Evolutionary conservation across 2,329 filamentous ascomycete genomes (phyloP), one percentile per base, ranked within the genome.

Genomic region (Verticillium albo-atrum): DNA sequence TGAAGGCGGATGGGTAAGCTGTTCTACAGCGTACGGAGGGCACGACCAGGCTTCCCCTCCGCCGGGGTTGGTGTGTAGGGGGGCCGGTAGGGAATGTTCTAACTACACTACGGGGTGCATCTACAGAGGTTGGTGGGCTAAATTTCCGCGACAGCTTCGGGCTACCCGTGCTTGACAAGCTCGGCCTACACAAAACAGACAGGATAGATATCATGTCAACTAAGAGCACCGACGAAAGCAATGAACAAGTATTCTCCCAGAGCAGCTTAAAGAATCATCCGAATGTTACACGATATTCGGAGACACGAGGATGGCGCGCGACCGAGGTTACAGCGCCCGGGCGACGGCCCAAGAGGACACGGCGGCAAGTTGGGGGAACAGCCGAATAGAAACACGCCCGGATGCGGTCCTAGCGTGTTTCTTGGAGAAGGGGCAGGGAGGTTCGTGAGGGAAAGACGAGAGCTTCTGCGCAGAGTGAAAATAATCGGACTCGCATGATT

Each of bases 401-500:
- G 42, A 1, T 23, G 42, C 25, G 42, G 42, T 12, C 3, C 9
- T 47, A 47, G n/a, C 2, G 3, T 7, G 20, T 23, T 20, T 9
- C 7, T 25, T 10, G 7, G n/a, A 25, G 42, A 47, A 23, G 42
- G 10, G 42, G n/a, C n/a, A 47, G 42, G 42, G 42, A 47, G 42
- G 20, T 20, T 23, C n/a, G 34, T 25, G 7, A 23, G n/a, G 42
- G 12, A 37, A n/a, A 47, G 9, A 23, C n/a, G 42, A n/a, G 42
- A 47, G 42, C 42, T 47, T 23, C 42, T 47, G 42, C 27, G 25
- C 51, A 53, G 59, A 61, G 59, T 60, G 61, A 64, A 64, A 63
- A 63, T 62, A 63, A 58, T 63, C 56, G 54, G 58, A 34, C 57
- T 15, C 50, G 17, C 20, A 47, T 63, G 62, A 64, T 64, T 64